Conservation (phyloP, 1,139 yeast species). For the Chernovozyma aurita region DNA sequence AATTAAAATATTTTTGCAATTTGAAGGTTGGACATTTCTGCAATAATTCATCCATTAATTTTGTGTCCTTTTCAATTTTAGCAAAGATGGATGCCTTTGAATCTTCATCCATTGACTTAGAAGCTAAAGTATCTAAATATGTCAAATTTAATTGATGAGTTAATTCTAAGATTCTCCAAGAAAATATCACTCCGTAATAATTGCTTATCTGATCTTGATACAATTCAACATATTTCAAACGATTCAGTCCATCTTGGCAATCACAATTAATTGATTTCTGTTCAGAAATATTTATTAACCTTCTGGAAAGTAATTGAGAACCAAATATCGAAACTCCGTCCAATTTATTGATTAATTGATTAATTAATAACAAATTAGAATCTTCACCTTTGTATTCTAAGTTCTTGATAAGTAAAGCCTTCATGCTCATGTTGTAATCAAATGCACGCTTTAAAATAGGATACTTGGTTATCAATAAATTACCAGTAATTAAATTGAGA, state of each 20-base stretch:
- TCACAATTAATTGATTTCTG: conserved; percentile 19
- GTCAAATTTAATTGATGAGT: conserved; percentile 28
- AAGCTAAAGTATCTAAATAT: conserved; percentile 19
- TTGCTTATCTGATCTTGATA: conserved; percentile 17
- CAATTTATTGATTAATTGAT: conserved; percentile 24
- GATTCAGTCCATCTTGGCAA: conserved; percentile 25
- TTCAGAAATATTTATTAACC: conserved; percentile 26
- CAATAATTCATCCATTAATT: conserved; percentile 18
- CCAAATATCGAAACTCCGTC: conserved; percentile 34
- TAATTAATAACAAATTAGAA: conserved; percentile 19
- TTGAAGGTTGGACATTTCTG: conserved; percentile 7
- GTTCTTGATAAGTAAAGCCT: conserved; percentile 25
- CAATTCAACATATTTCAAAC: conserved; percentile 29
- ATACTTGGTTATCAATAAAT: conserved; percentile 19
- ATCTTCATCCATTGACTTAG: conserved; percentile 12
- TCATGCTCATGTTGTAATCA: conserved; percentile 22
- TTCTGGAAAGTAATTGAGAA: conserved; percentile 21
- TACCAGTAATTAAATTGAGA: conserved; percentile 28
- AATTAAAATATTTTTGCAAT: conserved; percentile 18
- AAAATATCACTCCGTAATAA: conserved; percentile 24
- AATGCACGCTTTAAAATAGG: conserved; percentile 20
- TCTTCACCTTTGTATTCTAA: conserved; percentile 29
- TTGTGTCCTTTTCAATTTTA: conserved; percentile 21
- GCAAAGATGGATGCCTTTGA: conserved; percentile 9
- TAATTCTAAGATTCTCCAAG: conserved; percentile 39